Conservation (phyloP, 495 filamentous ascomycete species). For the Chaetomium tenue region DNA sequence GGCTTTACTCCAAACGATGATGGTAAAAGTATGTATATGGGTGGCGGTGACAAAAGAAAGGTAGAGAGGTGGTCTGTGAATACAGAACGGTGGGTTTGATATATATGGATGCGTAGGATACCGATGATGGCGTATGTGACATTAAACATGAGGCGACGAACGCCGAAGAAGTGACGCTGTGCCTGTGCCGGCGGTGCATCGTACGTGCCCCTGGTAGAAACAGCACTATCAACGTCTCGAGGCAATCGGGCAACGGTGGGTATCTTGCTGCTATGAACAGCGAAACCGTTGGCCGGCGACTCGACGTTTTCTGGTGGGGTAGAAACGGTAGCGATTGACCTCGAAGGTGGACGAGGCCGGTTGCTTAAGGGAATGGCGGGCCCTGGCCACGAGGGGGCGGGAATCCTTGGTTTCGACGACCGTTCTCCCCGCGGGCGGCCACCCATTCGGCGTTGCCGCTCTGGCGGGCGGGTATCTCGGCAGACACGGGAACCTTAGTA, state of each 20-base stretch:
- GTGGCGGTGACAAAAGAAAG: constrained; percentile 5
- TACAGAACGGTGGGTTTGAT: background rate
- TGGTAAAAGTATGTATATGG: background rate
- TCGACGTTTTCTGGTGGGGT: background rate
- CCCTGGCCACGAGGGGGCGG: constrained; percentile 39
- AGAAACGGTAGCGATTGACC: background rate
- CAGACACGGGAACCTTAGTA: constrained; percentile 48
- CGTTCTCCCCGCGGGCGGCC: constrained; percentile 57
- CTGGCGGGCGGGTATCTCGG: constrained; percentile 55
- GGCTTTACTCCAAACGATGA: constrained; percentile 17
- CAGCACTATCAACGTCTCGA: background rate
- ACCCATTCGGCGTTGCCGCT: constrained; percentile 66
- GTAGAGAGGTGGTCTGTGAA: background rate
- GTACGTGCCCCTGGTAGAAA: background rate
- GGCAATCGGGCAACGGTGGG: constrained; percentile 15
- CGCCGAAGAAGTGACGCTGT: constrained; percentile 4
- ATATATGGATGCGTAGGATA: background rate
- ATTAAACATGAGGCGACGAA: constrained; percentile 25
- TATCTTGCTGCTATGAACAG: constrained; percentile 25
- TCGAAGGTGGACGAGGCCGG: background rate
- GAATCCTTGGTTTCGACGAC: constrained; percentile 40
- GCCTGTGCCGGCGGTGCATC: background rate
- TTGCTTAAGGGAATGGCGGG: constrained; percentile 30
- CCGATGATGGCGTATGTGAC: background rate
- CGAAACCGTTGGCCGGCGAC: constrained; percentile 17